These are phyloP conservation scores for Linaria vulgaris DNA, from an alignment of 257 asterid species.

Conservation along the genomic window DNA sequence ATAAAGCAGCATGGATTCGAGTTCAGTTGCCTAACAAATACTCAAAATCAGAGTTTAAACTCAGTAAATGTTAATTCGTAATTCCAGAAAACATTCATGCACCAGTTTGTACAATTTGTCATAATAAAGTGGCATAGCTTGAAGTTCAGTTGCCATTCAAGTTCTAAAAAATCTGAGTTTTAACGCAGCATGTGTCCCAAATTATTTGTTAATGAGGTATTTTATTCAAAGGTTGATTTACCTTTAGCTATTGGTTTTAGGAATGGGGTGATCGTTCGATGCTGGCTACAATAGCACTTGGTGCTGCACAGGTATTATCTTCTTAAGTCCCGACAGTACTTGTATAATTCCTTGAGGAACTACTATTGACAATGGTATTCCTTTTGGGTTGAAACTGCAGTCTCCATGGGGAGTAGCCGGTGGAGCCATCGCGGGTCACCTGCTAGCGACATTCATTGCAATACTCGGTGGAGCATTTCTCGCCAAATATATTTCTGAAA, in stretches of 20 bases:
- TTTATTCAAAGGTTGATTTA: slow-evolving; percentile 1
- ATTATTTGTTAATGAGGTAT: too few species aligned
- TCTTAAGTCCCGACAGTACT: not conserved
- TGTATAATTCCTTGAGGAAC: not conserved
- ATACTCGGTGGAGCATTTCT: slow-evolving; percentile 93
- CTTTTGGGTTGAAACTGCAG: slow-evolving; percentile 31
- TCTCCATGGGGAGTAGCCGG: slow-evolving; percentile 99
- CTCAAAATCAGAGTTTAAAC: too few species aligned
- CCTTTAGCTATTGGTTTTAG: slow-evolving; percentile 30
- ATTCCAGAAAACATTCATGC: too few species aligned
- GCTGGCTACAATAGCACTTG: slow-evolving; percentile 98
- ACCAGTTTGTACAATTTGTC: too few species aligned
- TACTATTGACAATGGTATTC: not conserved
- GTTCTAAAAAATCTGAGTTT: too few species aligned
- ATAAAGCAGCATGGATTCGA: too few species aligned
- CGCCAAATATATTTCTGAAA: slow-evolving; percentile 88
- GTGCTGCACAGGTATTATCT: slow-evolving; percentile 87
- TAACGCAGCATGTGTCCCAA: too few species aligned
- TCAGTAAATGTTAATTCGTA: too few species aligned
- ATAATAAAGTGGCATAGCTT: too few species aligned
- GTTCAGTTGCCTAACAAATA: too few species aligned
- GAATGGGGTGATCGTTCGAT: slow-evolving; percentile 99
- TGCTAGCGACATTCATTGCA: slow-evolving; percentile 79
- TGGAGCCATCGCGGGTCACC: slow-evolving; percentile 90
- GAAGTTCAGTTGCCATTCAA: too few species aligned